Percentiles rank a stretch among this genome's conserved stretches.
These are phyloP conservation scores for Saccharum spontaneum DNA, from an alignment of 176 grass and related monocot genomes.

Conservation along the genomic window DNA sequence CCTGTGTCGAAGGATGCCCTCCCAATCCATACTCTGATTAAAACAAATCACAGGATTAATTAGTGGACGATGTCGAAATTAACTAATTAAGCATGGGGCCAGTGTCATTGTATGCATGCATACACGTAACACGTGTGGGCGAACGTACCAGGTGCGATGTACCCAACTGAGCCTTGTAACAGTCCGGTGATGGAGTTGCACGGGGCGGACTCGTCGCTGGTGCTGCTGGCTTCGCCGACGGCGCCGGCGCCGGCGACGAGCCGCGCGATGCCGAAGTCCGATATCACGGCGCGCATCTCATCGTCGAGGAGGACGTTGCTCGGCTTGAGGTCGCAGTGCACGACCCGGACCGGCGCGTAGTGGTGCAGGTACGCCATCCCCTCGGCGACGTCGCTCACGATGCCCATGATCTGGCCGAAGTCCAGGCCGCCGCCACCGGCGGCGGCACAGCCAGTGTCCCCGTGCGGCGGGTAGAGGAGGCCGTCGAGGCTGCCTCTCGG, in stretches of 20 bases:
- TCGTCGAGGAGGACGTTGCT: slow-evolving; percentile 87
- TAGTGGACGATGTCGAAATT: background rate
- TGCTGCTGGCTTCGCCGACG: slow-evolving; percentile 31
- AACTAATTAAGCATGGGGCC: background rate
- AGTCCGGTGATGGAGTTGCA: slow-evolving; percentile 86
- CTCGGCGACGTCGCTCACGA: slow-evolving; percentile 77
- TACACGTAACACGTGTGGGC: background rate
- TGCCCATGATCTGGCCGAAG: slow-evolving; percentile 56
- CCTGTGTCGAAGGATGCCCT: slow-evolving; percentile 60
- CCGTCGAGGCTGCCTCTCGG: slow-evolving; percentile 69
- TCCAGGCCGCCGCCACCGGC: slow-evolving; percentile 20
- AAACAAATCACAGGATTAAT: slow-evolving; percentile 5
- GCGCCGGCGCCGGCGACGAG: slow-evolving; percentile 42
- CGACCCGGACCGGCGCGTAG: slow-evolving; percentile 72
- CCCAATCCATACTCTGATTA: slow-evolving; percentile 80
- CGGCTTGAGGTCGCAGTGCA: slow-evolving; percentile 90
- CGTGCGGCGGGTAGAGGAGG: slow-evolving; percentile 49
- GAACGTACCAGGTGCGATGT: slow-evolving; percentile 84
- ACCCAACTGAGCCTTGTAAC: slow-evolving; percentile 78
- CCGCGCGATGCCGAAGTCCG: slow-evolving; percentile 82
- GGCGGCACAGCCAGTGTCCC: no score
- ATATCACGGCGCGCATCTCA: slow-evolving; percentile 74
- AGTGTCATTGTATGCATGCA: background rate
- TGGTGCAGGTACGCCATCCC: slow-evolving; percentile 92
- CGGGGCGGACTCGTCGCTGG: slow-evolving; percentile 42